These are phyloP conservation scores for Termitomyces sp. DNA, from an alignment of 768 basidiomycete genomes.

Conservation along the genomic window DNA sequence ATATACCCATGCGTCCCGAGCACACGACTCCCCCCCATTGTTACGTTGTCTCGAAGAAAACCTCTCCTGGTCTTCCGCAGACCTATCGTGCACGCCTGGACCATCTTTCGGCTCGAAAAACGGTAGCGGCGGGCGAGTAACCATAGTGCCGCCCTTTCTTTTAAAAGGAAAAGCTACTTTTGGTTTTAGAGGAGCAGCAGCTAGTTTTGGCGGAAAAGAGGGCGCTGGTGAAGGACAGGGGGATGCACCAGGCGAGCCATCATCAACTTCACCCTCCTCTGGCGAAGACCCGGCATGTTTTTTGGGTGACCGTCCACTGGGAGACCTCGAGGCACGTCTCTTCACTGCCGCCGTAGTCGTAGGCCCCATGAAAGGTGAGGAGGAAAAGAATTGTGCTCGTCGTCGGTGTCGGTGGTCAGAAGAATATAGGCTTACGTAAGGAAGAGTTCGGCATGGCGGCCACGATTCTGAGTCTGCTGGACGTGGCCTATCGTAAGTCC, in stretches of 20 bases:
- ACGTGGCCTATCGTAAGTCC: background rate
- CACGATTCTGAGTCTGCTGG: background rate
- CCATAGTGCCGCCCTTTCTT: slow-evolving; percentile 31
- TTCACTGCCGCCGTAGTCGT: slow-evolving; percentile 41
- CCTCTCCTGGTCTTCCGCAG: slow-evolving; percentile 40
- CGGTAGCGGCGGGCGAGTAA: slow-evolving; percentile 6
- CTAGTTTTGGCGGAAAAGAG: slow-evolving; percentile 30
- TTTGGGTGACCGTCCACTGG: slow-evolving; percentile 47
- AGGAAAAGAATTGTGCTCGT: slow-evolving; percentile 9
- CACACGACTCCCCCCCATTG: slow-evolving; percentile 17
- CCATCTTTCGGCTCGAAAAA: slow-evolving; percentile 16
- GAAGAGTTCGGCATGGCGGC: background rate
- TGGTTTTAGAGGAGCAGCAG: slow-evolving; percentile 22
- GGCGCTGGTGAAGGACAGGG: slow-evolving; percentile 20
- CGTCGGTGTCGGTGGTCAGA: slow-evolving; percentile 8
- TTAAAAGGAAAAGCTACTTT: slow-evolving; percentile 80
- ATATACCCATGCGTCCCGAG: slow-evolving; percentile 23
- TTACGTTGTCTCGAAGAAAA: slow-evolving; percentile 28
- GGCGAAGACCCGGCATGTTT: slow-evolving; percentile 60
- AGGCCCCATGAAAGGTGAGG: slow-evolving; percentile 17
- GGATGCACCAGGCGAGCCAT: slow-evolving; percentile 26
- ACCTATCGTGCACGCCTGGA: slow-evolving; percentile 30
- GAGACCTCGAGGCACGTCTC: slow-evolving; percentile 53
- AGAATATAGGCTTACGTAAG: slow-evolving; percentile 17
- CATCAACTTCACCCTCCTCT: slow-evolving; percentile 82